Conservation (phyloP, 2,329 filamentous ascomycete genomes). For the Xylariaceae sp. region DNA sequence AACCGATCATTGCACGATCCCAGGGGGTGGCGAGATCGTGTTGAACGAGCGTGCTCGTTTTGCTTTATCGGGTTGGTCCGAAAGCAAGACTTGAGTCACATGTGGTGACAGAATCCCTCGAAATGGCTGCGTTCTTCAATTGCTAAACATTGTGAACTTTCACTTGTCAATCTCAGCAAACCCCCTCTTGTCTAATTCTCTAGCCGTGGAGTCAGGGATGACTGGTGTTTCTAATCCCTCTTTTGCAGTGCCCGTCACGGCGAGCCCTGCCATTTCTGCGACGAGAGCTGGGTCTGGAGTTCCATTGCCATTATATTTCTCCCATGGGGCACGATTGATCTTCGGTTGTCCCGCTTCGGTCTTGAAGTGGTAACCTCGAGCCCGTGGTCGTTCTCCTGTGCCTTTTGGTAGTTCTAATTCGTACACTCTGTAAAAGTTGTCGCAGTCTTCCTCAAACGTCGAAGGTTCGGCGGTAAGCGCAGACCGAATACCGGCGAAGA, state of each 20-base stretch:
- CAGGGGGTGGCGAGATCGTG: no score
- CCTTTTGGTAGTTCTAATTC: constrained; percentile 71
- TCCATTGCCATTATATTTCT: constrained; percentile 47
- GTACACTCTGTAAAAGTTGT: constrained; percentile 58
- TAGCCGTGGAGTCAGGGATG: constrained; percentile 49
- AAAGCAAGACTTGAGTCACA: not conserved
- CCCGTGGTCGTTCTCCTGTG: constrained; percentile 76
- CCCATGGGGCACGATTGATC: constrained; percentile 71
- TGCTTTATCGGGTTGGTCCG: not conserved
- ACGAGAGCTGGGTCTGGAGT: constrained; percentile 43
- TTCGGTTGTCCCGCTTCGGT: constrained; percentile 65
- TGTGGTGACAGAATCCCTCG: not conserved
- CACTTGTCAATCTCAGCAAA: constrained; percentile 52
- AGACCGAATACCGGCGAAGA: constrained; percentile 72
- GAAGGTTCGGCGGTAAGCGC: constrained; percentile 63
- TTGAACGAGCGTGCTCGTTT: not conserved
- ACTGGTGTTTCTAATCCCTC: constrained; percentile 53
- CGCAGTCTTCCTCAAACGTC: constrained; percentile 59
- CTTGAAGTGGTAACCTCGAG: constrained; percentile 82
- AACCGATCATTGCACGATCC: not conserved
- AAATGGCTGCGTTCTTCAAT: not conserved
- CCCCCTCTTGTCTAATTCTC: constrained; percentile 57
- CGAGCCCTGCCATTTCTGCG: constrained; percentile 48
- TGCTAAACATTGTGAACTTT: not conserved
- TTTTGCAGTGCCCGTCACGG: constrained; percentile 31